Percentiles rank a stretch among this genome's conserved stretches.
These are phyloP conservation scores for Narthecium ossifragum DNA, from an alignment of 106 monocot species.

Conservation along the genomic window DNA sequence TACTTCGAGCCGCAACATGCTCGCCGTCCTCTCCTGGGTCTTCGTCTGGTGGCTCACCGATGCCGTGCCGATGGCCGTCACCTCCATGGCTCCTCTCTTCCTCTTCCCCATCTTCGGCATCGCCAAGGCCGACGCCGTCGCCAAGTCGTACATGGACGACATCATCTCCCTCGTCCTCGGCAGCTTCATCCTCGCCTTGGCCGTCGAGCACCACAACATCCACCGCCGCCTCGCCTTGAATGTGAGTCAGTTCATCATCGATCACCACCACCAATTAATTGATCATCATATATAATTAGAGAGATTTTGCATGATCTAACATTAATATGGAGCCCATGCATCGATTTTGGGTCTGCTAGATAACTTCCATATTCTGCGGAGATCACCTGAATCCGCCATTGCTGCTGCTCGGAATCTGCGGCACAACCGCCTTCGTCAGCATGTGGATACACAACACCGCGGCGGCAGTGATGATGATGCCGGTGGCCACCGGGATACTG, in stretches of 20 bases:
- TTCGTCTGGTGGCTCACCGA: constrained; percentile 92
- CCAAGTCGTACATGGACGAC: constrained; percentile 94
- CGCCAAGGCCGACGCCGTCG: constrained; percentile 45
- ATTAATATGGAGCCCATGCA: no score
- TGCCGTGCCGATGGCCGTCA: constrained; percentile 80
- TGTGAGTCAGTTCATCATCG: constrained; percentile 23
- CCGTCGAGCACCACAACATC: constrained; percentile 91
- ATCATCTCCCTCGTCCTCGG: constrained; percentile 89
- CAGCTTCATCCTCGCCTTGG: constrained; percentile 92
- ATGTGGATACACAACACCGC: constrained; percentile 99
- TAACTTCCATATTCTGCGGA: constrained; percentile 67
- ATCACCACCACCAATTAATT: neutral
- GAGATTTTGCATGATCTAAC: neutral
- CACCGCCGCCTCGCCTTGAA: constrained; percentile 83
- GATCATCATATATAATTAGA: neutral
- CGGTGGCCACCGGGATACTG: constrained; percentile 80
- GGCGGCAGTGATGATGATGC: constrained; percentile 86
- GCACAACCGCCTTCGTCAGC: constrained; percentile 74
- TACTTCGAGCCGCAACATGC: constrained; percentile 66
- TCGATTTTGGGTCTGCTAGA: constrained; percentile 33
- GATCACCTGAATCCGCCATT: constrained; percentile 50
- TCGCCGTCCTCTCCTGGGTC: constrained; percentile 75
- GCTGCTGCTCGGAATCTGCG: constrained; percentile 81
- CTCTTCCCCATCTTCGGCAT: constrained; percentile 85
- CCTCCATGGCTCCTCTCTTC: constrained; percentile 88